These are phyloP conservation scores for Clathrospora elynae DNA, from an alignment of 2,329 filamentous ascomycete species.

Conservation along the genomic window DNA sequence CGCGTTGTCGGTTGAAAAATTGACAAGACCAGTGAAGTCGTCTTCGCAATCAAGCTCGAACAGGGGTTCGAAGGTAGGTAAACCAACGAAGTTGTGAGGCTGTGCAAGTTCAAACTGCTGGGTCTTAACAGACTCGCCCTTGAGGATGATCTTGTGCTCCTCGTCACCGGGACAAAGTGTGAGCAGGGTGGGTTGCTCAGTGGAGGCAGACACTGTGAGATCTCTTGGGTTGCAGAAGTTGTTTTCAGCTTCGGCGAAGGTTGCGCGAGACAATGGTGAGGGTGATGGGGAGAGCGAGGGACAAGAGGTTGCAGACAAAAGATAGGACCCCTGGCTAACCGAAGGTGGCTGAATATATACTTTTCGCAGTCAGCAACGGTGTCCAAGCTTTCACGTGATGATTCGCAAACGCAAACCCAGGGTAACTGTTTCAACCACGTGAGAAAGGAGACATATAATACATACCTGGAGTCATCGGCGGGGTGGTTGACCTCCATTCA, in stretches of 20 bases:
- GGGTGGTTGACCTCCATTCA: conserved; percentile 78
- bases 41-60: conserved; percentile 91
- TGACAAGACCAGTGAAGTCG: conserved; percentile 78
- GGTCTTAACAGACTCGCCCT: conserved; percentile 50
- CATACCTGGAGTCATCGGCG: conserved; percentile 90
- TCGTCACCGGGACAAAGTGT: conserved; percentile 68
- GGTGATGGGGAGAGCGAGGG: conserved; percentile 88
- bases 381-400: conserved; percentile 1
- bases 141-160: conserved; percentile 60
- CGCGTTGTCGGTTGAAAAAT: conserved; percentile 67
- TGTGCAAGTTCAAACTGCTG: conserved; percentile 44
- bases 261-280: conserved; percentile 73
- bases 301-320: conserved; percentile 73
- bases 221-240: conserved; percentile 93
- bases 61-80: conserved; percentile 80
- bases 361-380: conserved; percentile 45
- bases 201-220: conserved; percentile 70
- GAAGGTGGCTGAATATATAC: conserved; percentile 72
- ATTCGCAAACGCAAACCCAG: background rate
- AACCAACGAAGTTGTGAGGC: conserved; percentile 56
- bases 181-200: conserved; percentile 69
- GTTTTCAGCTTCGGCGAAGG: conserved; percentile 71
- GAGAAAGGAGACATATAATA: background rate
- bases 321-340: conserved; percentile 68
- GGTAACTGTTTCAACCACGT: background rate